A percentile compares a stretch with the other conserved stretches of the same genome.
Conservation (phyloP, 441 rosid species). For the Theobroma grandiflorum region DNA sequence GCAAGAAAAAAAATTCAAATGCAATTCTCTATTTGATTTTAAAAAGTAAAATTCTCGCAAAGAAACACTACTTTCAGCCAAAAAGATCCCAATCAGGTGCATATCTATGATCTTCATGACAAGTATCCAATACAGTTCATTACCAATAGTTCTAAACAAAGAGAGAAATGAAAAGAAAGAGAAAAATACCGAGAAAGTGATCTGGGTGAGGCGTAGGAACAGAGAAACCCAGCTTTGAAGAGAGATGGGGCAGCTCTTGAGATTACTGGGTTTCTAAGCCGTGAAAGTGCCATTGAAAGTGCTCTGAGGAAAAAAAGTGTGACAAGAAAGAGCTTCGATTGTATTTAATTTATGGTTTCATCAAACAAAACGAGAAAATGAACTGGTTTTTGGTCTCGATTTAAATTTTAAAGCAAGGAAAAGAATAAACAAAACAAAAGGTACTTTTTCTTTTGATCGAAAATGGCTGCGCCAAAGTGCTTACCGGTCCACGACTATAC, state of each 20-base stretch:
- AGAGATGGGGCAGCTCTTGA: constrained; percentile 65
- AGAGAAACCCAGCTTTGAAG: constrained; percentile 70
- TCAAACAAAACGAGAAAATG: background rate
- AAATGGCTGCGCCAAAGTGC: constrained; percentile 17
- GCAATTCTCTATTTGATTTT: background rate
- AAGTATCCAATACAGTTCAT: background rate
- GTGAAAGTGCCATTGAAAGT: constrained; percentile 79
- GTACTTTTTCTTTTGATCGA: constrained; percentile 5
- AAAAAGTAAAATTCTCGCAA: background rate
- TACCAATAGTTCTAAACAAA: background rate
- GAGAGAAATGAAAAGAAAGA: background rate
- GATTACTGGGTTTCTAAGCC: constrained; percentile 75
- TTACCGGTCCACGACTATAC: background rate
- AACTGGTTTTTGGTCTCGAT: background rate
- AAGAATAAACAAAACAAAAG: background rate
- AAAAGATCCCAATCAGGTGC: constrained; percentile 8
- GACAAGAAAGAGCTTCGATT: constrained; percentile 16
- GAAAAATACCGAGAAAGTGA: constrained; percentile 58
- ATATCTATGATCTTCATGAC: background rate
- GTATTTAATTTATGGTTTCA: background rate
- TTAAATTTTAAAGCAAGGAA: background rate
- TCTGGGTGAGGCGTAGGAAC: constrained; percentile 51
- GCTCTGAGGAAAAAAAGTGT: constrained; percentile 9
- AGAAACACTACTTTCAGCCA: constrained; percentile 15
- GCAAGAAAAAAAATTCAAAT: background rate